Evolutionary conservation across 192 early-diverging fungal species (phyloP).

Genomic region (Backusella sp.): DNA sequence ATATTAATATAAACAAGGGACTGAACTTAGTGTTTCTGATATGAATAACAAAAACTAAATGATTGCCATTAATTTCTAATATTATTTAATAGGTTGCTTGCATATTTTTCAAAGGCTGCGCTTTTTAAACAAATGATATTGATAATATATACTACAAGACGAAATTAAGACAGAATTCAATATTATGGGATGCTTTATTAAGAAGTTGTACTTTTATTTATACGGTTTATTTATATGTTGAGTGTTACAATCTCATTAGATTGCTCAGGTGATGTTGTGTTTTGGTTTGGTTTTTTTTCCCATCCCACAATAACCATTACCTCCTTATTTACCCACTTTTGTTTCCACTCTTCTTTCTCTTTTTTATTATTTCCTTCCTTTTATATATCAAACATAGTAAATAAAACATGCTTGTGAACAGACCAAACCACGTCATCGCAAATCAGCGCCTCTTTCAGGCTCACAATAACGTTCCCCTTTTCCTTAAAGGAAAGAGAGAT

Average conservation of each 20-base stretch:
- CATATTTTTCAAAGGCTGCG: not conserved
- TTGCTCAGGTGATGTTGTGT: constrained; percentile 12
- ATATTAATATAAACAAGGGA: not conserved
- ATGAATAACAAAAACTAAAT: not conserved
- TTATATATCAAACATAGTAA: not conserved
- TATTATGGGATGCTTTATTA: not conserved
- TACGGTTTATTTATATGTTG: not conserved
- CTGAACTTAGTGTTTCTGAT: not conserved
- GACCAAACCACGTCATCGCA: constrained; percentile 20
- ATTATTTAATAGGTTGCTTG: not conserved
- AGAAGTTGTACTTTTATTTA: not conserved
- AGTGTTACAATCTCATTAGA: not conserved
- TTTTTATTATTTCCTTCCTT: constrained; percentile 12
- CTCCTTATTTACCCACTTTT: not conserved
- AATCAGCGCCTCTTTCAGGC: constrained; percentile 26
- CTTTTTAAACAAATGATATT: not conserved
- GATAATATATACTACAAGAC: not conserved
- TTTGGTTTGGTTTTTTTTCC: constrained; percentile 3
- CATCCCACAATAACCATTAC: not conserved
- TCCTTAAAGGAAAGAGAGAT: constrained; percentile 29
- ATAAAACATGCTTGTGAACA: constrained; percentile 15
- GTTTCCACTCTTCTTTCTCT: constrained; percentile 8
- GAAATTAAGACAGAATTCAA: not conserved
- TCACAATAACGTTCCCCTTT: constrained; percentile 20
- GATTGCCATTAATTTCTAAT: not conserved